These are phyloP conservation scores for Backusella luteola DNA, from an alignment of 192 early-diverging fungal genomes.

Conservation along the genomic window DNA sequence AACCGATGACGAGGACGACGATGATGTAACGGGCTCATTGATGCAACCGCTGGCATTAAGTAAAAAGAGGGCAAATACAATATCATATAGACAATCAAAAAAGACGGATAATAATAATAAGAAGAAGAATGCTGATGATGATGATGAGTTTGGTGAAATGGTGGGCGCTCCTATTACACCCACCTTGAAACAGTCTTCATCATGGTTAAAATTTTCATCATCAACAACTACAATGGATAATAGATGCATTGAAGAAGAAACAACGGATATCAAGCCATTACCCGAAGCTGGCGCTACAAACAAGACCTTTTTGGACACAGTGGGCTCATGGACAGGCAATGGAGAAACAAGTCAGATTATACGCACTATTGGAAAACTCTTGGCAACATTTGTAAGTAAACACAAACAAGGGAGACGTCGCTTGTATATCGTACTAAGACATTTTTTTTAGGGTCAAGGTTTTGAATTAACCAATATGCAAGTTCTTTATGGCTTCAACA, in stretches of 20 bases:
- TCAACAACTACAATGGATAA: background rate
- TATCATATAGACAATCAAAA: background rate
- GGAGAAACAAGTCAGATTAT: conserved; percentile 31
- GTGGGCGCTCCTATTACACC: background rate
- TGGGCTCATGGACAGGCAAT: conserved; percentile 22
- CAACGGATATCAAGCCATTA: background rate
- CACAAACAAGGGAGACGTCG: background rate
- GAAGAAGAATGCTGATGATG: no score
- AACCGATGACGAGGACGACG: background rate
- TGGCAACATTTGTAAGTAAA: conserved; percentile 33
- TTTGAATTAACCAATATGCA: conserved; percentile 67
- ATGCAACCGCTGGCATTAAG: background rate
- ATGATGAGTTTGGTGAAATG: conserved; percentile 16
- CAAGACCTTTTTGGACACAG: conserved; percentile 6
- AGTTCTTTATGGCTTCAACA: conserved; percentile 60
- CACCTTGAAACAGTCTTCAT: background rate
- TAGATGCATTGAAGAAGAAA: background rate
- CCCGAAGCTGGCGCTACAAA: background rate
- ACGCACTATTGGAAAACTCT: conserved; percentile 24
- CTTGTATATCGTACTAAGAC: background rate
- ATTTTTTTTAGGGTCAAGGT: conserved; percentile 55
- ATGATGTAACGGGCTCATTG: background rate
- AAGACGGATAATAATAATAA: background rate
- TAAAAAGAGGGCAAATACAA: background rate
- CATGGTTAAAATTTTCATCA: background rate